Evolutionary conservation across 202 grass and related monocot genomes (phyloP).

Genomic region (Saccharum hybrid): DNA sequence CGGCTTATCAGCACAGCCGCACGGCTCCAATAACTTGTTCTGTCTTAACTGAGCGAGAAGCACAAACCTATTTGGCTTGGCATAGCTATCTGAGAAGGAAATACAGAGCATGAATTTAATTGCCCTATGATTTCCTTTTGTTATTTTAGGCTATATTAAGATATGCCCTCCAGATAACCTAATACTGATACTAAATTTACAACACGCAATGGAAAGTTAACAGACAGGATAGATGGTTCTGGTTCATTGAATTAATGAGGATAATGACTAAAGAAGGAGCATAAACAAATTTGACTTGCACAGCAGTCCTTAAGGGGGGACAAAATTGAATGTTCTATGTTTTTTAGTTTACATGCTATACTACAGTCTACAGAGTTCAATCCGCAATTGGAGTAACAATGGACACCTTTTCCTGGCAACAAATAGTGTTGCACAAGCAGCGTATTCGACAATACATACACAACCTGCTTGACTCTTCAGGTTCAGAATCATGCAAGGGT

Average conservation of each 20-base stretch:
- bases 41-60: not conserved
- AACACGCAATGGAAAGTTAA: conserved; percentile 38
- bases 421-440: not conserved
- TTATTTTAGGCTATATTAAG: conserved; percentile 13
- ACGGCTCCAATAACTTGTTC: conserved; percentile 21
- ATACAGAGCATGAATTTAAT: not conserved
- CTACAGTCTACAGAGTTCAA: too few species aligned
- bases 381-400: too few species aligned
- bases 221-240: conserved; percentile 21
- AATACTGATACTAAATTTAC: conserved; percentile 9
- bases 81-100: conserved; percentile 19
- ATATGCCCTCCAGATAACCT: not conserved
- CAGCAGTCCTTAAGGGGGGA: too few species aligned
- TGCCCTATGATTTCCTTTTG: not conserved
- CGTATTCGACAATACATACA: not conserved
- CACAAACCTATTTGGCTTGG: conserved; percentile 33
- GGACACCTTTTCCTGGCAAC: not conserved
- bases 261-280: not conserved
- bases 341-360: too few species aligned
- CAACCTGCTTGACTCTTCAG: not conserved
- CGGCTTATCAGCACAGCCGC: too few species aligned
- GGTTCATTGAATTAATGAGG: not conserved
- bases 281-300: too few species aligned
- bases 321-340: too few species aligned
- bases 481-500: not conserved